These are phyloP conservation scores for Eucalyptus albens DNA, from an alignment of 345 rosid genomes.

Conservation along the genomic window DNA sequence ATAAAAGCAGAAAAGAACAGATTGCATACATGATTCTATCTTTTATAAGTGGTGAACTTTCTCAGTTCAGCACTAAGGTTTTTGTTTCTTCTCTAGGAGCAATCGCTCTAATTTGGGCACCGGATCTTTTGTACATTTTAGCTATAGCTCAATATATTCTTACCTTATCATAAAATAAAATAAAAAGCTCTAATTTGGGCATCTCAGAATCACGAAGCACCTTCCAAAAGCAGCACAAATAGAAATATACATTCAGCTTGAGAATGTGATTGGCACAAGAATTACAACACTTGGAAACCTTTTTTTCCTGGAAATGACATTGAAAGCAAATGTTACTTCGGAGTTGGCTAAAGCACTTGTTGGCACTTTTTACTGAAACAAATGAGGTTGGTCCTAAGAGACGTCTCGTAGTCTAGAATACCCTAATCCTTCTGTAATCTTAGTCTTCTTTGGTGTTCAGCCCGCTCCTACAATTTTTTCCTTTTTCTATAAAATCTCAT, in stretches of 20 bases:
- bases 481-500: background rate
- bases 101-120: background rate
- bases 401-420: background rate
- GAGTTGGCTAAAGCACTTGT: background rate
- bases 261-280: background rate
- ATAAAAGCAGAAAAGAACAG: background rate
- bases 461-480: background rate
- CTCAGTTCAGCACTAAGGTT: background rate
- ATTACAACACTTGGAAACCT: background rate
- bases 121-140: no score
- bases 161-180: no score
- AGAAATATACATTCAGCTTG: background rate
- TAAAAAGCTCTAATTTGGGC: background rate
- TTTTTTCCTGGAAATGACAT: background rate
- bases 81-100: background rate
- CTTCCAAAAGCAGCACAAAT: background rate
- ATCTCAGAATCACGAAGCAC: background rate
- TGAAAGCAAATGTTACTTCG: background rate
- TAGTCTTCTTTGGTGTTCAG: background rate
- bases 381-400: background rate
- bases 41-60: background rate
- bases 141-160: no score
- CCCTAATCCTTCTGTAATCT: background rate
- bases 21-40: background rate
- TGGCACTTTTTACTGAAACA: background rate